Evolutionary conservation across 345 rosid species (phyloP).

Genomic region (Anacardium occidentale): DNA sequence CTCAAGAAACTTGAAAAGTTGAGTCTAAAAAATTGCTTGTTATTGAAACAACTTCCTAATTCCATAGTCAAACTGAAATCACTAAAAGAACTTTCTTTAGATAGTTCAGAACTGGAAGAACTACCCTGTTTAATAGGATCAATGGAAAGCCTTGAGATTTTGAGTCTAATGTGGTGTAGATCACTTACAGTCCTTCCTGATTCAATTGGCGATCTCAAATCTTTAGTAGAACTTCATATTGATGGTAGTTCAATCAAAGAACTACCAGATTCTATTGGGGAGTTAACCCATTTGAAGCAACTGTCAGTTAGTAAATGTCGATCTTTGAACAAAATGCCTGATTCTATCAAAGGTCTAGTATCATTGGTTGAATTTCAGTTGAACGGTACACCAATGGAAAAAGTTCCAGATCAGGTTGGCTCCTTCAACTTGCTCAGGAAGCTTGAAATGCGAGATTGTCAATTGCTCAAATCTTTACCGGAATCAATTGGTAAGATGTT

Average conservation of each 20-base stretch:
- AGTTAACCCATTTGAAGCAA: background rate
- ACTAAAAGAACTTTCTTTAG: conserved; percentile 19
- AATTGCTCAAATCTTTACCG: conserved; percentile 1
- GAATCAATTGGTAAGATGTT: conserved; percentile 8
- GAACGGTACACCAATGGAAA: background rate
- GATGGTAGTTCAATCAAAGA: background rate
- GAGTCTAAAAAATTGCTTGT: conserved; percentile 15
- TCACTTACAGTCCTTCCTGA: conserved; percentile 18
- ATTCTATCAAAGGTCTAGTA: conserved; percentile 3
- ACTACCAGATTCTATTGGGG: conserved; percentile 5
- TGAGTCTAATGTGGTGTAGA: conserved; percentile 21
- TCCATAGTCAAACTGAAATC: conserved; percentile 21
- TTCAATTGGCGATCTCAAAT: conserved; percentile 22
- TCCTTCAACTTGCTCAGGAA: background rate
- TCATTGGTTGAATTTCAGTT: background rate
- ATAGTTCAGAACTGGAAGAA: conserved; percentile 1
- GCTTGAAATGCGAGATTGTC: conserved; percentile 8
- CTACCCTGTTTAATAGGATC: conserved; percentile 16
- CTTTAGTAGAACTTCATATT: background rate
- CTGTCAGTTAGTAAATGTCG: background rate
- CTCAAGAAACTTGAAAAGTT: conserved; percentile 22
- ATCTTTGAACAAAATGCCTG: conserved; percentile 8
- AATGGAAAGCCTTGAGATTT: conserved; percentile 11
- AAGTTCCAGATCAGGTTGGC: conserved; percentile 1
- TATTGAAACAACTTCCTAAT: conserved; percentile 8